Percentiles rank a stretch among this genome's conserved stretches.
These are phyloP conservation scores for Venturia oleaginea DNA, from an alignment of 2,329 filamentous ascomycete species.

Conservation along the genomic window DNA sequence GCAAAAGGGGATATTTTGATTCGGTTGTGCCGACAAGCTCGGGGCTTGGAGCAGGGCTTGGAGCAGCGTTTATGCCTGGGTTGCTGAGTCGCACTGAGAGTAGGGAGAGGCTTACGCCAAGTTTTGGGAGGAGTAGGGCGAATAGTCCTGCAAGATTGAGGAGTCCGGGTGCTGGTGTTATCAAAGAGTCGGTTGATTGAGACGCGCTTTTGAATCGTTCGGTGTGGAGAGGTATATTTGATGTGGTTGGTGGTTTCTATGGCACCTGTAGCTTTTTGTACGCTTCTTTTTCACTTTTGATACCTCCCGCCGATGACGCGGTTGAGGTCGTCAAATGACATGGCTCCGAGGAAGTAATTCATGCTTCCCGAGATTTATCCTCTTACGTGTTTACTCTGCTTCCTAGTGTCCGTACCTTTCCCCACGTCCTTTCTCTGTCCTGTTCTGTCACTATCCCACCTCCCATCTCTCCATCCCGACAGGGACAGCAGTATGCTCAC, in stretches of 20 bases:
- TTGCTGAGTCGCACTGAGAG: conserved; percentile 78
- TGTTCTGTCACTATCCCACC: too few species aligned
- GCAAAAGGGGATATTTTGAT: conserved; percentile 19
- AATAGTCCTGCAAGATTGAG: conserved; percentile 28
- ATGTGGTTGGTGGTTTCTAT: not conserved
- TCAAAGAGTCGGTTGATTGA: conserved; percentile 8
- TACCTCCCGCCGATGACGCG: not conserved
- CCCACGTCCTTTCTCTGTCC: too few species aligned
- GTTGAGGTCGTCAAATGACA: not conserved
- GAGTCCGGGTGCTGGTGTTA: not conserved
- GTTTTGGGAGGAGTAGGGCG: conserved; percentile 46
- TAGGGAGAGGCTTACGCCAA: conserved; percentile 60
- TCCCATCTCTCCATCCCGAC: too few species aligned
- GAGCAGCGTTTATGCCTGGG: conserved; percentile 55
- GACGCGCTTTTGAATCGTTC: too few species aligned
- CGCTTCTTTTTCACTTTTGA: not conserved
- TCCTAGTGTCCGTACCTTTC: not conserved
- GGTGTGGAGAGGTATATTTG: not conserved
- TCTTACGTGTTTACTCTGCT: not conserved
- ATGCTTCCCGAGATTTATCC: too few species aligned
- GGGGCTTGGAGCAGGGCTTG: conserved; percentile 25
- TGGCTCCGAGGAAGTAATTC: not conserved
- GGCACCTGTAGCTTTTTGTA: not conserved
- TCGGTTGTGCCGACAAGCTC: conserved; percentile 21
- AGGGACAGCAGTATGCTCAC: too few species aligned